phyloP scores from a whole-genome alignment of 306 rosid genomes.

The Heteromeles arbutifolia region DNA sequence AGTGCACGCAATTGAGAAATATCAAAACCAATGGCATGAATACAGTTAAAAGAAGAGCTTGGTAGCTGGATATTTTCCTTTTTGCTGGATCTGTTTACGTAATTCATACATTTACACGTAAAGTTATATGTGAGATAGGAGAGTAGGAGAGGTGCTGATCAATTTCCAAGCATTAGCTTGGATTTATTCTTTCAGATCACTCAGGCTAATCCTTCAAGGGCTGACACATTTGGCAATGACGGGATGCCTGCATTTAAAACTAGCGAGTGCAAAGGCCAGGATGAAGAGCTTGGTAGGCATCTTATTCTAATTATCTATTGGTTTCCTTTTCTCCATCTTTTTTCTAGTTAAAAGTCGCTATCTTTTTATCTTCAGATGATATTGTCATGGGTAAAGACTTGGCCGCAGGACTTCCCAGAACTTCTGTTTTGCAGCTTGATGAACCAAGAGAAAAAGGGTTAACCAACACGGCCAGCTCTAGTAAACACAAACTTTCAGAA shows the following conservation, averaged over 20 bases:
- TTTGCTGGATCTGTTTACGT: too few relatives aligned
- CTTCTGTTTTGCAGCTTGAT: slow-evolving; percentile 7
- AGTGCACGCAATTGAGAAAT: too few relatives aligned
- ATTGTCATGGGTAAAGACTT: slow-evolving; percentile 45
- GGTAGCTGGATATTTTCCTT: too few relatives aligned
- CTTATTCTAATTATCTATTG: not conserved
- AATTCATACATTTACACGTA: too few relatives aligned
- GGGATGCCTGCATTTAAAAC: slow-evolving; percentile 28
- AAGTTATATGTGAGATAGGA: too few relatives aligned
- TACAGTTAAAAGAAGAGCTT: too few relatives aligned
- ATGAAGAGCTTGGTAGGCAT: slow-evolving; percentile 33
- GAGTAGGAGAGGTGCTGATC: not conserved
- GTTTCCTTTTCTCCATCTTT: not conserved
- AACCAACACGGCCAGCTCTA: not conserved
- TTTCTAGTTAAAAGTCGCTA: not conserved
- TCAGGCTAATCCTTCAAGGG: slow-evolving; percentile 36
- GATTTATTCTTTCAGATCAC: not conserved
- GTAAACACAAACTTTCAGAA: not conserved
- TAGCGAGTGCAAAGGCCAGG: slow-evolving; percentile 30
- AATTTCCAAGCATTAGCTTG: not conserved
- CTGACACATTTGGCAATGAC: slow-evolving; percentile 26
- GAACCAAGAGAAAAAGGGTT: slow-evolving; percentile 7
- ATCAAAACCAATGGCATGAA: too few relatives aligned
- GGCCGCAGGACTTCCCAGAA: slow-evolving; percentile 31
- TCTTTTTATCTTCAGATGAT: slow-evolving; percentile 29